Percentiles rank a stretch among this genome's conserved stretches.
Evolutionary conservation across 148 eudicot species (phyloP).

Genomic region (Gaultheria prostrata): DNA sequence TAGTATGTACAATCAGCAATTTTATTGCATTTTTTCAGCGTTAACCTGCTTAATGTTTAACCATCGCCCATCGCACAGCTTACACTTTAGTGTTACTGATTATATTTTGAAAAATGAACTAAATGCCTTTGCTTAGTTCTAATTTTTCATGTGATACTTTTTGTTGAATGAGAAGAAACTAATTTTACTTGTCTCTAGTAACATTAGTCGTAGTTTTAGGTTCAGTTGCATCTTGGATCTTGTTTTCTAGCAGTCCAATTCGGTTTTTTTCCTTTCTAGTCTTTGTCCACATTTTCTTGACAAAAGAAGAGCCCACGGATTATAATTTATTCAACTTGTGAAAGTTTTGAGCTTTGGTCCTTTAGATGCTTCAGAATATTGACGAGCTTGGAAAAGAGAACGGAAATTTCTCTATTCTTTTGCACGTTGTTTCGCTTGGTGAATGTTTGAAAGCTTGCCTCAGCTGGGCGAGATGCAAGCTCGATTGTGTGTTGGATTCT

Average conservation of each 20-base stretch:
- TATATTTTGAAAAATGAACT: neutral
- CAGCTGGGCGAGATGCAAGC: neutral
- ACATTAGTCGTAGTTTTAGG: neutral
- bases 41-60: neutral
- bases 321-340: neutral
- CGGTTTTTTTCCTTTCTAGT: neutral
- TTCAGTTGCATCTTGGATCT: neutral
- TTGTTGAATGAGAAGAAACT: neutral
- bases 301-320: neutral
- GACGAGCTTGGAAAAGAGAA: neutral
- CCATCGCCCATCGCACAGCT: neutral
- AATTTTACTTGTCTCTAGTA: neutral
- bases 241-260: neutral
- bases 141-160: neutral
- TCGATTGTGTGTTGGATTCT: neutral
- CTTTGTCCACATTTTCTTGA: neutral
- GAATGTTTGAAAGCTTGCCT: neutral
- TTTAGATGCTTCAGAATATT: neutral
- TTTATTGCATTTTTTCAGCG: neutral
- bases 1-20: neutral
- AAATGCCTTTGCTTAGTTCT: neutral
- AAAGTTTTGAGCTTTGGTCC: neutral
- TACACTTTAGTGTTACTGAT: neutral
- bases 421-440: neutral
- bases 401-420: neutral